Evolutionary conservation across 1,284 basidiomycete genomes (phyloP).

Genomic region (Erythrobasidium hasegawianum): DNA sequence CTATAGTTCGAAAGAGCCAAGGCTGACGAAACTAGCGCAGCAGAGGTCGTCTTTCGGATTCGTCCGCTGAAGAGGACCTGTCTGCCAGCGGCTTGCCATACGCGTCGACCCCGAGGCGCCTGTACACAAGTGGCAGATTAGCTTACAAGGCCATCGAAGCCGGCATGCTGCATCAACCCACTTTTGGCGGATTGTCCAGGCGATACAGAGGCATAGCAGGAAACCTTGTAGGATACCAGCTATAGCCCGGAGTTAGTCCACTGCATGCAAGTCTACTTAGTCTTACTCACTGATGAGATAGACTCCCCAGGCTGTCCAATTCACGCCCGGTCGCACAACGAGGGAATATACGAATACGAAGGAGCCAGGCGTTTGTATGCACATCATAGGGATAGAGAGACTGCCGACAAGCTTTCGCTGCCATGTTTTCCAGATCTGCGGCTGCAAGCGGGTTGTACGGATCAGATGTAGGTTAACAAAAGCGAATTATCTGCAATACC

Average conservation of each 20-base stretch:
- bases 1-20: neutral
- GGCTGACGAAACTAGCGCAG: neutral
- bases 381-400: conserved; percentile 88
- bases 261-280: conserved; percentile 44
- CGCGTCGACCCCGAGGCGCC: conserved; percentile 76
- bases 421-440: conserved; percentile 25
- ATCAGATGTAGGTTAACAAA: neutral
- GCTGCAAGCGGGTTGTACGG: neutral
- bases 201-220: conserved; percentile 58
- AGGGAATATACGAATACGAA: conserved; percentile 83
- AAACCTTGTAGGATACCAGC: conserved; percentile 77
- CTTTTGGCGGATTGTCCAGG: conserved; percentile 46
- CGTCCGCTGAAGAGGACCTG: too few relatives aligned
- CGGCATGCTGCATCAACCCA: conserved; percentile 55
- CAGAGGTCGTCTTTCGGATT: conserved; percentile 17
- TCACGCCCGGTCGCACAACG: conserved; percentile 54
- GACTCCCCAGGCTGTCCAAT: conserved; percentile 50
- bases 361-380: conserved; percentile 87
- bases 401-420: conserved; percentile 23
- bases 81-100: conserved; percentile 60
- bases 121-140: neutral
- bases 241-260: conserved; percentile 45
- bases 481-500: conserved; percentile 70
- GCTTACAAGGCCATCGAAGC: conserved; percentile 56
- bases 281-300: conserved; percentile 55